A percentile compares a stretch with the other conserved stretches of the same genome.
phyloP scores from a whole-genome alignment of 192 early-diverging fungal species.

The Coemansia sp. region DNA sequence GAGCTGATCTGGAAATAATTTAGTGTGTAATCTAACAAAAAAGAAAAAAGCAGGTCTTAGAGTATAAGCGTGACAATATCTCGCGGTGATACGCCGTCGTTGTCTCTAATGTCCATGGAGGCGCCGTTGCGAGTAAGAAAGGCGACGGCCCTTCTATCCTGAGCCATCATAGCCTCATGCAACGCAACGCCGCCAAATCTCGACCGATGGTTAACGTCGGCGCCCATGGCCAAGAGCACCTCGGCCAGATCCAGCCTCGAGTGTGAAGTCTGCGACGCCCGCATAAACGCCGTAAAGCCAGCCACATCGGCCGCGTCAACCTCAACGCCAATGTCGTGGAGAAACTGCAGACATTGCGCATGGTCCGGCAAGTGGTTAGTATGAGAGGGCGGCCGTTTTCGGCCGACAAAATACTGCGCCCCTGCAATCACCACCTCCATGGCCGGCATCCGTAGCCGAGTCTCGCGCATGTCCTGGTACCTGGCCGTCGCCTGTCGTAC shows the following conservation, averaged over 20 bases:
- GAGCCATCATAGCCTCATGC: slow-evolving; percentile 54
- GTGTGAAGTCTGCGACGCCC: slow-evolving; percentile 44
- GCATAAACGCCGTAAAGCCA: slow-evolving; percentile 56
- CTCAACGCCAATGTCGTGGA: slow-evolving; percentile 20
- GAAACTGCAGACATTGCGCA: slow-evolving; percentile 26
- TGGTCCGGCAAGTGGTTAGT: slow-evolving; percentile 16
- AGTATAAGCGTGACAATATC: slow-evolving; percentile 49
- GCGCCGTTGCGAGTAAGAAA: slow-evolving; percentile 48
- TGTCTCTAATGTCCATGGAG: slow-evolving; percentile 41
- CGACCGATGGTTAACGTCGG: slow-evolving; percentile 44
- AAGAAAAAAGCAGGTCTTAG: background rate
- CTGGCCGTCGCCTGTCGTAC: background rate
- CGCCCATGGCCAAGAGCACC: slow-evolving; percentile 42
- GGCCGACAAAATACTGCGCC: slow-evolving; percentile 38
- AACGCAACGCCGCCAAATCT: slow-evolving; percentile 50
- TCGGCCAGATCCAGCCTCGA: slow-evolving; percentile 42
- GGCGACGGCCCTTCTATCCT: slow-evolving; percentile 42
- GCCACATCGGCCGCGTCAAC: slow-evolving; percentile 44
- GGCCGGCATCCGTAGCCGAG: slow-evolving; percentile 43
- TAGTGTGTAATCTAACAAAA: background rate
- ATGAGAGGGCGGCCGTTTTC: slow-evolving; percentile 6
- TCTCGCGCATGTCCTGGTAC: slow-evolving; percentile 38
- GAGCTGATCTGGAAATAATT: background rate
- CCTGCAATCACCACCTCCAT: slow-evolving; percentile 55
- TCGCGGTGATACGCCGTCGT: slow-evolving; percentile 52